phyloP scores from a whole-genome alignment of 768 basidiomycete species.

The Tylopilus subfusipes region DNA sequence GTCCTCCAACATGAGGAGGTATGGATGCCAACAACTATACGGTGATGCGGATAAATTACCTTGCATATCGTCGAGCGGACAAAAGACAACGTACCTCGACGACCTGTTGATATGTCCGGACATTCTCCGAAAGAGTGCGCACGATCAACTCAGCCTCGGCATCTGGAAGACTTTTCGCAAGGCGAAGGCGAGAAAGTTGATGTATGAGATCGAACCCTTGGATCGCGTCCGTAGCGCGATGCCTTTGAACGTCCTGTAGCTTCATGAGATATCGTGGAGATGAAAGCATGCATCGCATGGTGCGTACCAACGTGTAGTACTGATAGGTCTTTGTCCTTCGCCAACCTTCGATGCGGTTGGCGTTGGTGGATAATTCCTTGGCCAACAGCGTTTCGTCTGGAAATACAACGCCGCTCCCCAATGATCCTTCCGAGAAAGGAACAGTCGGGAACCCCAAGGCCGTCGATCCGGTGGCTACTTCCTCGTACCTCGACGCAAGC shows the following conservation, averaged over 20 bases:
- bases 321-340: conserved; percentile 77
- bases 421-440: conserved; percentile 41
- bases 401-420: conserved; percentile 84
- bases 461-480: conserved; percentile 68
- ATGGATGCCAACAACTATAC: conserved; percentile 74
- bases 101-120: conserved; percentile 83
- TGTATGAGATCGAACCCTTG: conserved; percentile 82
- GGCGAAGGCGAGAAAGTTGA: conserved; percentile 78
- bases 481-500: conserved; percentile 88
- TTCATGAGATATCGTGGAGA: conserved; percentile 8
- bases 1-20: conserved; percentile 74
- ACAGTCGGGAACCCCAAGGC: conserved; percentile 68
- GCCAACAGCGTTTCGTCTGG: conserved; percentile 61
- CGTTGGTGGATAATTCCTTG: conserved; percentile 72
- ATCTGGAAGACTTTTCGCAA: conserved; percentile 67
- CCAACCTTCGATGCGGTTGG: conserved; percentile 92
- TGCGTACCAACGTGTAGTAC: conserved; percentile 62
- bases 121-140: conserved; percentile 63
- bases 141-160: conserved; percentile 74
- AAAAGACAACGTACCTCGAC: conserved; percentile 59
- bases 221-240: conserved; percentile 54
- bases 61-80: too few species aligned
- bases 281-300: neutral
- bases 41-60: neutral
- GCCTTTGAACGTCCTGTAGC: conserved; percentile 63